Evolutionary conservation across 2,329 filamentous ascomycete genomes (phyloP).

Genomic region (Incumbomyces delicatus): DNA sequence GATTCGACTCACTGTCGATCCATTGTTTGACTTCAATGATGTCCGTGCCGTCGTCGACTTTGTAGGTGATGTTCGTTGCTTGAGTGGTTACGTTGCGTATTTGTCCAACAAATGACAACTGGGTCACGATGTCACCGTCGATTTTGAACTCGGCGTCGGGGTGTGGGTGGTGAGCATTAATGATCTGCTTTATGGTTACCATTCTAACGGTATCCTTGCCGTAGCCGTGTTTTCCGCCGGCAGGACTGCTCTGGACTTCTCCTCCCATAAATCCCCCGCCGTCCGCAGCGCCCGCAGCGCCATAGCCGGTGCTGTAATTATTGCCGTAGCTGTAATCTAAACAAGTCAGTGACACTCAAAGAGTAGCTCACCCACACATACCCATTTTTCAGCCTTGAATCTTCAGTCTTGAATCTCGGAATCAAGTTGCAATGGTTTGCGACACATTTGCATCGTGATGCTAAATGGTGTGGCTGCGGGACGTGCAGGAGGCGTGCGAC

Average conservation of each 20-base stretch:
- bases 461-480: no score
- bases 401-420: no score
- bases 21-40: conserved; percentile 85
- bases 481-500: no score
- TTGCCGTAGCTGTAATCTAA: conserved; percentile 26
- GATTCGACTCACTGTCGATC: conserved; percentile 51
- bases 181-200: conserved; percentile 88
- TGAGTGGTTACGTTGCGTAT: conserved; percentile 79
- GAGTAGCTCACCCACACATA: neutral
- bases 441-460: no score
- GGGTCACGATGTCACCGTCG: conserved; percentile 62
- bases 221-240: conserved; percentile 41
- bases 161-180: conserved; percentile 69
- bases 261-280: conserved; percentile 53
- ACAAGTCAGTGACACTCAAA: neutral
- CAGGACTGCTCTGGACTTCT: conserved; percentile 38
- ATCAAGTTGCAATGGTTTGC: no score
- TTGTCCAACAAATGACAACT: conserved; percentile 75
- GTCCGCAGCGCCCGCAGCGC: conserved; percentile 43
- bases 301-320: conserved; percentile 48
- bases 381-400: neutral
- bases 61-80: conserved; percentile 84
- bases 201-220: conserved; percentile 81
- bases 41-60: conserved; percentile 89
- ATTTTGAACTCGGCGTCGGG: conserved; percentile 71